Percentiles rank a stretch among this genome's conserved stretches.
phyloP scores from a whole-genome alignment of 192 early-diverging fungal species.

The Haplosporangium gracile region DNA sequence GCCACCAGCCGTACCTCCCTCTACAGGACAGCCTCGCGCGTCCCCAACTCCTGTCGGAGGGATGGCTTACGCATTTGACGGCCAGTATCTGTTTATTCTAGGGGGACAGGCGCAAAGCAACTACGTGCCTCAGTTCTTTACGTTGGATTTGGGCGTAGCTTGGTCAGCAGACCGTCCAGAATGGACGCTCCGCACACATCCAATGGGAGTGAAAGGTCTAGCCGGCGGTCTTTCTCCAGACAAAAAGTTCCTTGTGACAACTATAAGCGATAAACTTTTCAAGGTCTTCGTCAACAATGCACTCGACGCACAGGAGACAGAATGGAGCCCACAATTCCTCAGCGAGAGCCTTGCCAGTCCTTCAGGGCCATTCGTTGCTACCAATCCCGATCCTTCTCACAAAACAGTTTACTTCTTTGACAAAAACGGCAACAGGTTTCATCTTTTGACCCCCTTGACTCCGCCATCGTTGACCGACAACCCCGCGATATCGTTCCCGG shows the following conservation, averaged over 20 bases:
- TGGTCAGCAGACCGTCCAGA: not conserved
- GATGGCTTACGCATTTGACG: constrained; percentile 20
- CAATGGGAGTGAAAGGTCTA: not conserved
- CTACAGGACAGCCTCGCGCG: not conserved
- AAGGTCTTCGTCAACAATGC: too few species aligned
- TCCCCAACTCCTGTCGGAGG: not conserved
- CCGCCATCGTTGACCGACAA: not conserved
- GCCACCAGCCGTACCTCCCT: not conserved
- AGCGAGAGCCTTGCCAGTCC: not conserved
- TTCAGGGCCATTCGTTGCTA: not conserved
- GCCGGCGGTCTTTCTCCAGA: not conserved
- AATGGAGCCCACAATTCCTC: too few species aligned
- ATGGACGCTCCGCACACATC: not conserved
- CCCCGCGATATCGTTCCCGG: too few species aligned
- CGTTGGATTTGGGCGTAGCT: not conserved
- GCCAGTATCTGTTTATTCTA: not conserved
- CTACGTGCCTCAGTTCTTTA: not conserved
- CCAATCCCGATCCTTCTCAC: not conserved
- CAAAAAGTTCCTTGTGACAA: not conserved
- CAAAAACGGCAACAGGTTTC: not conserved
- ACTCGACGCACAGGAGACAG: too few species aligned
- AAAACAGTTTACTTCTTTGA: not conserved
- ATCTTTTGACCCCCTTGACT: not conserved
- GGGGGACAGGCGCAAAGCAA: not conserved
- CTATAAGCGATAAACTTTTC: not conserved